Conservation (phyloP, 2,329 filamentous ascomycete species). For the Fusarium xyrophilum region DNA sequence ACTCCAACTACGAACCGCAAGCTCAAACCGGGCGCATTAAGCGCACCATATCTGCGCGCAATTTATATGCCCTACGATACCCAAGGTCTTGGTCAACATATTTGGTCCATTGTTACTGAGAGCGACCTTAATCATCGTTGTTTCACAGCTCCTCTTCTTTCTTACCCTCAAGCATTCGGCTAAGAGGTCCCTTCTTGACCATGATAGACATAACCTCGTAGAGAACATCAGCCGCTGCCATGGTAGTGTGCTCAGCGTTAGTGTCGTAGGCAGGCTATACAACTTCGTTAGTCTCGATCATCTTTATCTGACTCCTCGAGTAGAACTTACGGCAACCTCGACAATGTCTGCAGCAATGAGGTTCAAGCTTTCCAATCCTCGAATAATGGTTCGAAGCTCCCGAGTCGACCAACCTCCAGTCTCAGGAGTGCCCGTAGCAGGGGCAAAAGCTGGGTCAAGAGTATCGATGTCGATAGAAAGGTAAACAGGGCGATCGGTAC, state of each 20-base stretch:
- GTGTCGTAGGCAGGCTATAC: constrained; percentile 70
- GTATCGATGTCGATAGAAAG: constrained; percentile 86
- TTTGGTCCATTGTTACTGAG: too few species aligned
- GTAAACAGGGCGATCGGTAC: constrained; percentile 77
- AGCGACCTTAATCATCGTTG: too few species aligned
- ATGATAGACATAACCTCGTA: constrained; percentile 84
- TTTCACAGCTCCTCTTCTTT: constrained; percentile 13
- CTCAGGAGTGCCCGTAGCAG: constrained; percentile 77
- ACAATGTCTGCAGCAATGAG: constrained; percentile 75
- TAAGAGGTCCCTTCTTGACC: constrained; percentile 78
- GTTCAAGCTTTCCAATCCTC: constrained; percentile 73
- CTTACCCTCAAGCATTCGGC: constrained; percentile 48
- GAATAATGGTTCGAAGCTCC: constrained; percentile 74
- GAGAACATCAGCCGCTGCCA: constrained; percentile 73
- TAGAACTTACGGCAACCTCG: constrained; percentile 59
- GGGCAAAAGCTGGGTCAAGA: constrained; percentile 80
- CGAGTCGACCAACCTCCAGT: constrained; percentile 78
- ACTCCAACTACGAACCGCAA: fast-evolving
- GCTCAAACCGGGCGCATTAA: too few species aligned
- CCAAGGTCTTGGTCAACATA: too few species aligned
- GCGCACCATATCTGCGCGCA: too few species aligned
- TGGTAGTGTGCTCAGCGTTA: constrained; percentile 75
- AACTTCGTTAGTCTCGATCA: not conserved
- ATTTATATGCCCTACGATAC: too few species aligned
- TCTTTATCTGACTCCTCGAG: not conserved